Evolutionary conservation across 495 filamentous ascomycete species (phyloP).

Genomic region (Penicillium simplicissimum): DNA sequence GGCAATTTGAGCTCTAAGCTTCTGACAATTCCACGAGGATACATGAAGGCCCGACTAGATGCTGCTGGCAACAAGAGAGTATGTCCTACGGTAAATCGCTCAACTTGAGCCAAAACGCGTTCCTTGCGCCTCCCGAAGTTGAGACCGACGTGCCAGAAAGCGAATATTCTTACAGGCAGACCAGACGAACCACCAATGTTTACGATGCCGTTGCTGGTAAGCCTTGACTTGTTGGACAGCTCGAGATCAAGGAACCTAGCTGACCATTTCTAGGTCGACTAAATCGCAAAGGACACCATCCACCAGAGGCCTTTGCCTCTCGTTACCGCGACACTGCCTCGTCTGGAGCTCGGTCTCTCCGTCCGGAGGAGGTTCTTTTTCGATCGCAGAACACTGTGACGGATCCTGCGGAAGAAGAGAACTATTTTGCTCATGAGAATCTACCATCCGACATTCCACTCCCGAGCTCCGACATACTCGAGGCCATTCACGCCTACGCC

Average conservation of each 20-base stretch:
- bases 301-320: slow-evolving; percentile 35
- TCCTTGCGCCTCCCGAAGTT: slow-evolving; percentile 11
- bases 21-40: background rate
- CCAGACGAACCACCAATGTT: slow-evolving; percentile 51
- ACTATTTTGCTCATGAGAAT: slow-evolving; percentile 63
- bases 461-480: slow-evolving; percentile 74
- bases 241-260: slow-evolving; percentile 10
- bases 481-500: slow-evolving; percentile 71
- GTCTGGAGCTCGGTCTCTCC: slow-evolving; percentile 50
- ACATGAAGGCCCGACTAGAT: slow-evolving; percentile 3
- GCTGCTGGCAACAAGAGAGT: slow-evolving; percentile 4
- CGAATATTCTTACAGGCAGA: slow-evolving; percentile 13
- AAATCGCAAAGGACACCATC: slow-evolving; percentile 44
- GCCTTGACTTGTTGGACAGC: background rate
- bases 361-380: slow-evolving; percentile 78
- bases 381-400: slow-evolving; percentile 58
- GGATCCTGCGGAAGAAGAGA: slow-evolving; percentile 67
- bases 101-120: slow-evolving; percentile 25
- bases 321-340: slow-evolving; percentile 54
- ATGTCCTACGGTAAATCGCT: slow-evolving; percentile 30
- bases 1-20: no score
- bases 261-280: slow-evolving; percentile 48
- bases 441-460: slow-evolving; percentile 56
- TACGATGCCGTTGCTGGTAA: slow-evolving; percentile 83
- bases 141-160: background rate